A percentile compares a stretch with the other conserved stretches of the same genome.
Conservation (phyloP, 176 grass and related monocot genomes). For the Canna indica region DNA sequence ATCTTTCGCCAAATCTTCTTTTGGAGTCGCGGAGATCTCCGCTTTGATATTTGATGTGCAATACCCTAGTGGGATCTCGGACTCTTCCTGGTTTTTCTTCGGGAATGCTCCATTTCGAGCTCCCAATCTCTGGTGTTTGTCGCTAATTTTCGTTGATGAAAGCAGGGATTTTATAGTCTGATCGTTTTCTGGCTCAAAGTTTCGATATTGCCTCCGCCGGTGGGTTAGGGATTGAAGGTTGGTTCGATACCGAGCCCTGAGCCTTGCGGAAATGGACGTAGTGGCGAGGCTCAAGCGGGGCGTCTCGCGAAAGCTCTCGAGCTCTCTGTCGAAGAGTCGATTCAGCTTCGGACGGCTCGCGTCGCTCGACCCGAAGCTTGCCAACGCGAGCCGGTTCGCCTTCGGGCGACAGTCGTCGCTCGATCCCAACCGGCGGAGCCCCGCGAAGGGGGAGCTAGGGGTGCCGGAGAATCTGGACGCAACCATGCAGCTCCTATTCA, state of each 20-base stretch:
- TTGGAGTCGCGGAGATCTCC: not conserved
- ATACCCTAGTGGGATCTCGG: not conserved
- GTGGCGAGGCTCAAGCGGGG: constrained; percentile 55
- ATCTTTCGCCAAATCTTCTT: not conserved
- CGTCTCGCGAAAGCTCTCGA: constrained; percentile 75
- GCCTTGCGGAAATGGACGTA: constrained; percentile 41
- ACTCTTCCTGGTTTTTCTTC: not conserved
- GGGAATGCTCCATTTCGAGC: not conserved
- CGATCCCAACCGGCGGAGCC: constrained; percentile 51
- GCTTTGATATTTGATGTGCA: not conserved
- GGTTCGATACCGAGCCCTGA: not conserved
- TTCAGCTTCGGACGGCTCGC: constrained; percentile 23
- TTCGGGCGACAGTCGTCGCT: constrained; percentile 86
- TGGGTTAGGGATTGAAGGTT: too few relatives aligned
- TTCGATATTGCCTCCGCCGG: too few relatives aligned
- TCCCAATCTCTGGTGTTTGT: not conserved
- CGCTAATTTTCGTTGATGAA: not conserved
- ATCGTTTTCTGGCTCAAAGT: not conserved
- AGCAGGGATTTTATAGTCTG: not conserved
- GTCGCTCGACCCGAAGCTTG: constrained; percentile 13
- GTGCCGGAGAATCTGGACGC: constrained; percentile 88
- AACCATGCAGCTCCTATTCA: constrained; percentile 88
- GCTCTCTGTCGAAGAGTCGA: constrained; percentile 41
- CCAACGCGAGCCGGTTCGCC: constrained; percentile 40
- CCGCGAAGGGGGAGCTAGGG: constrained; percentile 14